Percentiles rank a stretch among this genome's conserved stretches.
phyloP scores from a whole-genome alignment of 306 rosid genomes.

The Vigna unguiculata region DNA sequence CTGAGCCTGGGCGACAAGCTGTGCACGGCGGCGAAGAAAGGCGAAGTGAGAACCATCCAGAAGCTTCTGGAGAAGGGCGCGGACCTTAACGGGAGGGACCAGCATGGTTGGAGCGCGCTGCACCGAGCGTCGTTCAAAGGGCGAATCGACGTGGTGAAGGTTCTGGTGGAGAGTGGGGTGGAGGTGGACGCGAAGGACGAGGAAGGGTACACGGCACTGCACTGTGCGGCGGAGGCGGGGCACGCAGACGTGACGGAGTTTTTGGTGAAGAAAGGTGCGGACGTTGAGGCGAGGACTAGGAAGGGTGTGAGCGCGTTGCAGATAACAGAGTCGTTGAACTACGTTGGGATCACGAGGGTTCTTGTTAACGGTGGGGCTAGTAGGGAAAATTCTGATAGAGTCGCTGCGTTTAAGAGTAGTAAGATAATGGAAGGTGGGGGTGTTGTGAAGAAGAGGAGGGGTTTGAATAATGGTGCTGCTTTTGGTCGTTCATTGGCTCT shows the following conservation, averaged over 20 bases:
- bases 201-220: slow-evolving; percentile 86
- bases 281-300: slow-evolving; percentile 69
- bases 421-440: not conserved
- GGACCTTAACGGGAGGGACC: slow-evolving; percentile 71
- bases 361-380: slow-evolving; percentile 58
- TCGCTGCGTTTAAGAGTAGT: not conserved
- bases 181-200: slow-evolving; percentile 73
- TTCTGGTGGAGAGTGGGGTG: slow-evolving; percentile 66
- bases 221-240: slow-evolving; percentile 76
- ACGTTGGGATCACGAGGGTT: slow-evolving; percentile 72
- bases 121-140: slow-evolving; percentile 87
- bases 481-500: not conserved
- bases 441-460: not conserved
- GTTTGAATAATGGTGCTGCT: not conserved
- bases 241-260: slow-evolving; percentile 67
- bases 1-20: slow-evolving; percentile 72
- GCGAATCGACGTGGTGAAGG: slow-evolving; percentile 50
- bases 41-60: slow-evolving; percentile 67
- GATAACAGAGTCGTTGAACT: slow-evolving; percentile 72
- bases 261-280: slow-evolving; percentile 79
- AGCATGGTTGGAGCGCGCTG: slow-evolving; percentile 81
- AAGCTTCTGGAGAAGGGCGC: slow-evolving; percentile 68
- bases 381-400: not conserved
- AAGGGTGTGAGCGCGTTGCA: slow-evolving; percentile 77
- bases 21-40: slow-evolving; percentile 69